These are phyloP conservation scores for Polytolypa hystricis DNA, from an alignment of 2,329 filamentous ascomycete genomes.

Conservation along the genomic window DNA sequence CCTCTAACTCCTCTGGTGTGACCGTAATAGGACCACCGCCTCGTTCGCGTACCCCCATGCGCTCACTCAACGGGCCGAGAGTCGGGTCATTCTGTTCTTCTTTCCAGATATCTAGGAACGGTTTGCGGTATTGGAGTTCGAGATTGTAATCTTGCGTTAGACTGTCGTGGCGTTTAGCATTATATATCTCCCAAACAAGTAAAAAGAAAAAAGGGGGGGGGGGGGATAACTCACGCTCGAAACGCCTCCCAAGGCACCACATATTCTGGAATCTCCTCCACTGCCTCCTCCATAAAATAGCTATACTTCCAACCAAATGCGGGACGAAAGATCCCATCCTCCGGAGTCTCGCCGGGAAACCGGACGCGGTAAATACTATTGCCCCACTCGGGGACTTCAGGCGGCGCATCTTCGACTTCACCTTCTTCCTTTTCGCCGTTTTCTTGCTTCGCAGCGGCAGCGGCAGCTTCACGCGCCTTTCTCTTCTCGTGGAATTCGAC, in stretches of 20 bases:
- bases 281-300: slow-evolving; percentile 90
- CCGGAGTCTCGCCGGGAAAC: slow-evolving; percentile 71
- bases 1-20: slow-evolving; percentile 80
- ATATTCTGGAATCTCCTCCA: slow-evolving; percentile 93
- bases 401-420: slow-evolving; percentile 50
- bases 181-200: slow-evolving; percentile 7
- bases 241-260: slow-evolving; percentile 98
- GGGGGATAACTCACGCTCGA: slow-evolving; percentile 47
- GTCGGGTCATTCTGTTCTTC: slow-evolving; percentile 76
- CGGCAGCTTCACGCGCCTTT: slow-evolving; percentile 30
- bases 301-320: slow-evolving; percentile 97
- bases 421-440: slow-evolving; percentile 30
- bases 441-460: slow-evolving; percentile 26
- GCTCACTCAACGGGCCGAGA: slow-evolving; percentile 74
- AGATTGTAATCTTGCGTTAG: slow-evolving; percentile 94
- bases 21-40: slow-evolving; percentile 57
- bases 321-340: slow-evolving; percentile 83
- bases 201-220: neutral
- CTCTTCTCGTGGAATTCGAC: slow-evolving; percentile 57
- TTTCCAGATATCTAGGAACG: slow-evolving; percentile 84
- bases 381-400: slow-evolving; percentile 66
- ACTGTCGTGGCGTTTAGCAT: slow-evolving; percentile 15
- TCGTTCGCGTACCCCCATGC: slow-evolving; percentile 83
- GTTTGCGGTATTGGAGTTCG: slow-evolving; percentile 85
- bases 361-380: slow-evolving; percentile 87